Evolutionary conservation across 2,329 filamentous ascomycete genomes (phyloP).

Genomic region (Fusarium stilboides): DNA sequence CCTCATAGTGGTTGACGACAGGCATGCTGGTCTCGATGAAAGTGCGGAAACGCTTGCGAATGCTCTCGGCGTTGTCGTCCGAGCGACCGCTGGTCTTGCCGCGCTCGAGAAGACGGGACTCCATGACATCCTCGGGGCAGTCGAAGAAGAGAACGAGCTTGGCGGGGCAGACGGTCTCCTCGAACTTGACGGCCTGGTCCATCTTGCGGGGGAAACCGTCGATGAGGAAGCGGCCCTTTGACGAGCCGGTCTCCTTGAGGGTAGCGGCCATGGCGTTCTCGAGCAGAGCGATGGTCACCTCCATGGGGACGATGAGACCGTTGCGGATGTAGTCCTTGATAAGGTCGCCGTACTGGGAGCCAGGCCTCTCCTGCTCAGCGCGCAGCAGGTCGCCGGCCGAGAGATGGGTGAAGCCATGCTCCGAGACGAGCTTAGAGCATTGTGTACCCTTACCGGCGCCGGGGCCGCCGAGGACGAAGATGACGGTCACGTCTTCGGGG

Average conservation of each 20-base stretch:
- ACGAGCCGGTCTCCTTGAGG: constrained; percentile 65
- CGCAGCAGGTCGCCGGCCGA: constrained; percentile 94
- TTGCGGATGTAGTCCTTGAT: constrained; percentile 96
- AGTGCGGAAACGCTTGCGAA: constrained; percentile 94
- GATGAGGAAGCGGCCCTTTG: constrained; percentile 80
- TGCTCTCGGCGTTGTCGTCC: constrained; percentile 96
- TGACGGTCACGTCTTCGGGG: constrained; percentile 83
- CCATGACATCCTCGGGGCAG: constrained; percentile 91
- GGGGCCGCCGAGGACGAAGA: constrained; percentile 96
- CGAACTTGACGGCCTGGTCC: constrained; percentile 96
- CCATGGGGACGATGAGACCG: constrained; percentile 98
- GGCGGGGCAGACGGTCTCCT: constrained; percentile 87
- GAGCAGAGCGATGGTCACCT: constrained; percentile 92
- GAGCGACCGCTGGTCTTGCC: constrained; percentile 92
- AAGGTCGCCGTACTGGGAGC: constrained; percentile 90
- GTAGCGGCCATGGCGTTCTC: constrained; percentile 91
- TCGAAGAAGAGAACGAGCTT: constrained; percentile 94
- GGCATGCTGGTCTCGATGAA: constrained; percentile 99
- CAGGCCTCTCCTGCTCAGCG: constrained; percentile 90
- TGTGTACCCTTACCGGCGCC: constrained; percentile 98
- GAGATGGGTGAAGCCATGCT: constrained; percentile 94
- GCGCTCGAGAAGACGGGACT: constrained; percentile 84
- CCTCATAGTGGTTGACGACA: constrained; percentile 88
- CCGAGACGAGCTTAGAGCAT: constrained; percentile 86
- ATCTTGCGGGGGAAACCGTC: constrained; percentile 95